Percentiles rank a stretch among this genome's conserved stretches.
These are phyloP conservation scores for Calonectria multiphialidica DNA, from an alignment of 2,329 filamentous ascomycete species.

Conservation along the genomic window DNA sequence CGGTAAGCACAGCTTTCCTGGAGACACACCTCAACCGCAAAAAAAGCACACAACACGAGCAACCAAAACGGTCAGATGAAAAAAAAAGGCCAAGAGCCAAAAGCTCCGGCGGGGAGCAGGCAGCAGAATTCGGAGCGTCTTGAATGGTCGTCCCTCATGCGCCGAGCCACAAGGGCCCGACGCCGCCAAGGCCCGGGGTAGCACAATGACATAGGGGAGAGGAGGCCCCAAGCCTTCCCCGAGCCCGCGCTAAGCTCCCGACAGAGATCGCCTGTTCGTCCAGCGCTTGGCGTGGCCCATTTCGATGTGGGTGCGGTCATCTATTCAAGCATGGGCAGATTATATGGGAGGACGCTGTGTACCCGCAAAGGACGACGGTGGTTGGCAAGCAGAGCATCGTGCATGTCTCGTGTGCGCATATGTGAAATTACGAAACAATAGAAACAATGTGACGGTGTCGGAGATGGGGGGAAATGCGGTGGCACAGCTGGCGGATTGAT, in stretches of 20 bases:
- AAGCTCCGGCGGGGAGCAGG: conserved; percentile 31
- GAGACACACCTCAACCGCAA: conserved; percentile 6
- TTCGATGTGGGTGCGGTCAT: neutral
- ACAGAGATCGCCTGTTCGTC: neutral
- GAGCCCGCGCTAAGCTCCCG: neutral
- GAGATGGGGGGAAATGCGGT: neutral
- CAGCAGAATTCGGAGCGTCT: conserved; percentile 45
- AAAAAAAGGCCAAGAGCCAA: neutral
- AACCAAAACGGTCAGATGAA: conserved; percentile 1
- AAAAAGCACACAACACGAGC: neutral
- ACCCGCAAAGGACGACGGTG: neutral
- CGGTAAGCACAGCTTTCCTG: neutral
- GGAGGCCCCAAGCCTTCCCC: neutral
- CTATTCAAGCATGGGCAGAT: neutral
- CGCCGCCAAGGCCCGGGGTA: conserved; percentile 14
- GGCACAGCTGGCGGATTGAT: neutral
- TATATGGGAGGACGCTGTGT: neutral
- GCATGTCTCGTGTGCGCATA: neutral
- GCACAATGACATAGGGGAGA: neutral
- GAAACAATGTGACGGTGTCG: neutral
- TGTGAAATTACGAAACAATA: neutral
- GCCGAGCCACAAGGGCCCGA: conserved; percentile 8
- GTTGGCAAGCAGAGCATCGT: neutral
- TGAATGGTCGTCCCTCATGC: conserved; percentile 39
- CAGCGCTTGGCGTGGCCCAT: neutral